Evolutionary conservation across 768 basidiomycete species (phyloP).

Genomic region (Hebeloma cylindrosporum): DNA sequence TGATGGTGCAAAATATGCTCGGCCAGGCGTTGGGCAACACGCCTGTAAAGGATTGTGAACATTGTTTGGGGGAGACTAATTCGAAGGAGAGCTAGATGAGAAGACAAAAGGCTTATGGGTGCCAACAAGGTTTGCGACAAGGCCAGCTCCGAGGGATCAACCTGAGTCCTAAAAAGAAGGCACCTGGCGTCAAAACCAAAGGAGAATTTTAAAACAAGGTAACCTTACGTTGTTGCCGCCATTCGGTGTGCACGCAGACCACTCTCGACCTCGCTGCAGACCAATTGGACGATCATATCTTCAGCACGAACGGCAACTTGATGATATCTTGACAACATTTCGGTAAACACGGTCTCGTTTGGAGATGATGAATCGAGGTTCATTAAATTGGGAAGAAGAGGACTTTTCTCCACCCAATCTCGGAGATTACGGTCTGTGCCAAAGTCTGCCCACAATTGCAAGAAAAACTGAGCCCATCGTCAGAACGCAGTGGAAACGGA

Average conservation of each 20-base stretch:
- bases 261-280: constrained; percentile 78
- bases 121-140: constrained; percentile 72
- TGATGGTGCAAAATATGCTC: constrained; percentile 83
- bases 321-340: constrained; percentile 64
- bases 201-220: neutral
- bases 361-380: constrained; percentile 35
- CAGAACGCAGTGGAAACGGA: constrained; percentile 5
- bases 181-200: neutral
- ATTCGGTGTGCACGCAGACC: constrained; percentile 73
- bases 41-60: constrained; percentile 69
- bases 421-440: constrained; percentile 58
- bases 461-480: constrained; percentile 67
- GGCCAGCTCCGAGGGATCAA: constrained; percentile 29
- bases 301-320: constrained; percentile 69
- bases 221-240: constrained; percentile 44
- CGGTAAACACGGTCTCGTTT: constrained; percentile 77
- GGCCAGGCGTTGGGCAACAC: constrained; percentile 65
- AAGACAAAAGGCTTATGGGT: constrained; percentile 77
- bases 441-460: constrained; percentile 87
- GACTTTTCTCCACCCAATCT: constrained; percentile 45
- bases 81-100: constrained; percentile 71
- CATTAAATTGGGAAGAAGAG: constrained; percentile 48
- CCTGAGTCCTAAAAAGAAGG: too few relatives aligned
- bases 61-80: constrained; percentile 58
- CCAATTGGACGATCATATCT: constrained; percentile 82